phyloP scores from a whole-genome alignment of 2,329 filamentous ascomycete genomes.

The Thelonectria blattea region DNA sequence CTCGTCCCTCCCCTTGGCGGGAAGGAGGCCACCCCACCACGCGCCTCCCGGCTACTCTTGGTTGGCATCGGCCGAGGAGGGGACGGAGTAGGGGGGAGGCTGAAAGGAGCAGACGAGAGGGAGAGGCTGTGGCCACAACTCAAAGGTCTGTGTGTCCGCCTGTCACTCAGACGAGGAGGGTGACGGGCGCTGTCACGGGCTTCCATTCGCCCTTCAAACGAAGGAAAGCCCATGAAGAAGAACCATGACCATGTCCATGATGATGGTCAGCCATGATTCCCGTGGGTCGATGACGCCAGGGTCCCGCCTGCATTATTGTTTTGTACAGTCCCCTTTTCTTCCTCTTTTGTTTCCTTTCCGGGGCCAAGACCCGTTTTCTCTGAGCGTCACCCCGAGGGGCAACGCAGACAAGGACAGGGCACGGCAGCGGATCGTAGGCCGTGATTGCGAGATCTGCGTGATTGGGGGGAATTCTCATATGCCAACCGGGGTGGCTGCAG shows the following conservation, averaged over 20 bases:
- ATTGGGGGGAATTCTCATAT: constrained; percentile 13
- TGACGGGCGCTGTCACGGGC: neutral
- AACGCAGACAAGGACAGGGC: constrained; percentile 1
- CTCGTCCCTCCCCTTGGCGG: neutral
- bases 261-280: constrained; percentile 14
- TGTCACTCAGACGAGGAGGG: neutral
- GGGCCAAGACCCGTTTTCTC: neutral
- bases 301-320: constrained; percentile 8
- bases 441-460: constrained; percentile 26
- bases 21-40: neutral
- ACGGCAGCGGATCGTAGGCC: constrained; percentile 19
- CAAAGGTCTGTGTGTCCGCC: neutral
- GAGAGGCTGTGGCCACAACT: neutral
- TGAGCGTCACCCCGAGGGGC: neutral
- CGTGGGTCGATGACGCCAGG: constrained; percentile 26
- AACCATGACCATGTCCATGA: constrained; percentile 5
- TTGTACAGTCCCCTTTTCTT: constrained; percentile 5
- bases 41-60: neutral
- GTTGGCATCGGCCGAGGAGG: neutral
- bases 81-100: neutral
- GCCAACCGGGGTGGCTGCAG: constrained; percentile 4
- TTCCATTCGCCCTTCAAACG: neutral
- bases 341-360: neutral
- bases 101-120: neutral
- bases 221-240: neutral